Percentiles rank a stretch among this genome's conserved stretches.
Evolutionary conservation across 2,329 filamentous ascomycete species (phyloP).

Genomic region (Talaromyces sp.): DNA sequence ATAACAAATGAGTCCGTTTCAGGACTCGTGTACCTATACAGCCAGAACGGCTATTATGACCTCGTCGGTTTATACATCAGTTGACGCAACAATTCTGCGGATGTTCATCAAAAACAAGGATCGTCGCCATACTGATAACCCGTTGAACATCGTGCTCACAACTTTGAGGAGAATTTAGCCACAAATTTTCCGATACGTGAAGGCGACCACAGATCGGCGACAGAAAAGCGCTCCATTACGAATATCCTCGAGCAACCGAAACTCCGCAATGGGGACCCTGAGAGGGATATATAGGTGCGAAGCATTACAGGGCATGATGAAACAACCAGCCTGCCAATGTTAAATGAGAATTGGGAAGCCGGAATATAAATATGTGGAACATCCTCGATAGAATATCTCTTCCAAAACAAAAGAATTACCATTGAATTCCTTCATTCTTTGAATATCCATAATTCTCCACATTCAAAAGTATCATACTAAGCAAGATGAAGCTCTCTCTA

Average conservation of each 20-base stretch:
- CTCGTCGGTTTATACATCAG: not conserved
- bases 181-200: not conserved
- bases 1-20: not conserved
- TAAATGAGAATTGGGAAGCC: not conserved
- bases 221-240: not conserved
- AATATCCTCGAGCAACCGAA: not conserved
- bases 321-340: not conserved
- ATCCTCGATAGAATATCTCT: not conserved
- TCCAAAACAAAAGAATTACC: not conserved
- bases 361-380: not conserved
- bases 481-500: not conserved
- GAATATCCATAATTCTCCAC: too few species aligned
- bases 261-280: not conserved
- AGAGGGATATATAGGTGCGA: not conserved
- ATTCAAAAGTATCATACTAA: not conserved
- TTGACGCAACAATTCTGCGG: not conserved
- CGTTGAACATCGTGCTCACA: not conserved
- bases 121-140: not conserved
- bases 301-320: not conserved
- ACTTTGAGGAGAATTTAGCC: not conserved
- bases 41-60: not conserved
- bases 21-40: not conserved
- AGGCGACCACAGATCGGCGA: not conserved
- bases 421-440: not conserved
- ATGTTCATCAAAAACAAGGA: not conserved